phyloP scores from a whole-genome alignment of 768 basidiomycete species.

The Suillus fuscotomentosus region DNA sequence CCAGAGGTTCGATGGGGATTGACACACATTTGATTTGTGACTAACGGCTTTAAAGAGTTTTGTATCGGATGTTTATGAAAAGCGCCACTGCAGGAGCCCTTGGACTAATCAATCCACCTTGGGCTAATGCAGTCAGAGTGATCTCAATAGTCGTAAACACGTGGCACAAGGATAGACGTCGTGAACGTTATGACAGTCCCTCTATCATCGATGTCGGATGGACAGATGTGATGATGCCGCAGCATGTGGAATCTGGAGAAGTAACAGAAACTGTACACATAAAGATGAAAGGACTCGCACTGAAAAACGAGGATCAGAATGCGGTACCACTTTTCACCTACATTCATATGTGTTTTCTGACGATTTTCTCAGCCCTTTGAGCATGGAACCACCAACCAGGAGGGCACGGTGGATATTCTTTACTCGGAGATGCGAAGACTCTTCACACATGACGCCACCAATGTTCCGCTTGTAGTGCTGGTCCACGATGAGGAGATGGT shows the following conservation, averaged over 20 bases:
- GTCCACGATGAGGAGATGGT: conserved; percentile 44
- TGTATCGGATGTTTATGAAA: conserved; percentile 31
- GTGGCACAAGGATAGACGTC: conserved; percentile 34
- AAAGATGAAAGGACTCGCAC: conserved; percentile 8
- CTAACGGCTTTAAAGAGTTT: conserved; percentile 19
- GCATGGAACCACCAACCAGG: conserved; percentile 8
- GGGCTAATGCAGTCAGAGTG: conserved; percentile 32
- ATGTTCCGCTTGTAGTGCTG: conserved; percentile 43
- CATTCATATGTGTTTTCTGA: not conserved
- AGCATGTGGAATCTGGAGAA: conserved; percentile 19
- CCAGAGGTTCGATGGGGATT: conserved; percentile 35
- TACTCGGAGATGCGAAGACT: conserved; percentile 17
- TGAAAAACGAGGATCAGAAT: conserved; percentile 8
- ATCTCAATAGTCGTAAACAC: conserved; percentile 37
- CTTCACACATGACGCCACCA: conserved; percentile 18
- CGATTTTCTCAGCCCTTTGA: conserved; percentile 15
- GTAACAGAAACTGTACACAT: conserved; percentile 20
- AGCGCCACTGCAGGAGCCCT: conserved; percentile 29
- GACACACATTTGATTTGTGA: not conserved
- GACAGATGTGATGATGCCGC: conserved; percentile 36
- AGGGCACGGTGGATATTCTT: conserved; percentile 5
- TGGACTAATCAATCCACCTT: conserved; percentile 27
- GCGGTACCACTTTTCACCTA: not conserved
- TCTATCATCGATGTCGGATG: conserved; percentile 38
- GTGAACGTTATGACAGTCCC: conserved; percentile 31